phyloP scores from a whole-genome alignment of 352 stramenopile genomes.

The Stramenopiles sp. region DNA sequence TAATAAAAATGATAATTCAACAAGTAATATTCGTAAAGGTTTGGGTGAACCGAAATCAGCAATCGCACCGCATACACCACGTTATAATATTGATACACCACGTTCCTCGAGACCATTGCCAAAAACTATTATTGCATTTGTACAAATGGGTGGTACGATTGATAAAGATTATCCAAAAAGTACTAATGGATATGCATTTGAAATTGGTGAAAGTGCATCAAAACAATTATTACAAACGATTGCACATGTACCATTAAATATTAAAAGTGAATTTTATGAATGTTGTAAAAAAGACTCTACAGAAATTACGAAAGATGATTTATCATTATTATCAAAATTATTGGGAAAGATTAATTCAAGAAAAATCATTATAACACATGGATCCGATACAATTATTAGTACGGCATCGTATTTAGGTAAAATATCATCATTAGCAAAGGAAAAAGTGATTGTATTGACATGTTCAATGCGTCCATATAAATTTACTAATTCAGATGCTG shows the following conservation, averaged over 20 bases:
- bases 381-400: constrained; percentile 20
- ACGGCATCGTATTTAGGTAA: constrained; percentile 18
- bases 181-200: constrained; percentile 19
- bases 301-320: too few species aligned
- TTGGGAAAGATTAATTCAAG: too few species aligned
- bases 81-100: constrained; percentile 11
- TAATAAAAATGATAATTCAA: constrained; percentile 5
- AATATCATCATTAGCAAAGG: constrained; percentile 9
- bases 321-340: too few species aligned
- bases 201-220: constrained; percentile 18
- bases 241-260: constrained; percentile 20
- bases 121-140: constrained; percentile 13
- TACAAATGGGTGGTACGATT: constrained; percentile 19
- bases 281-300: too few species aligned
- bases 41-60: constrained; percentile 2
- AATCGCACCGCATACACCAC: not conserved
- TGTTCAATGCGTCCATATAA: constrained; percentile 18
- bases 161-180: constrained; percentile 20
- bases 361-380: constrained; percentile 18
- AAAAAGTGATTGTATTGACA: constrained; percentile 18
- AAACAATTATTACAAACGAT: constrained; percentile 12
- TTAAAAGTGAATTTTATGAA: too few species aligned
- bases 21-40: constrained; percentile 8
- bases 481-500: constrained; percentile 19
- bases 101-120: constrained; percentile 10